A percentile compares a stretch with the other conserved stretches of the same genome.
These are phyloP conservation scores for Magnaporthales sp. DNA, from an alignment of 2,329 filamentous ascomycete genomes.

Conservation along the genomic window DNA sequence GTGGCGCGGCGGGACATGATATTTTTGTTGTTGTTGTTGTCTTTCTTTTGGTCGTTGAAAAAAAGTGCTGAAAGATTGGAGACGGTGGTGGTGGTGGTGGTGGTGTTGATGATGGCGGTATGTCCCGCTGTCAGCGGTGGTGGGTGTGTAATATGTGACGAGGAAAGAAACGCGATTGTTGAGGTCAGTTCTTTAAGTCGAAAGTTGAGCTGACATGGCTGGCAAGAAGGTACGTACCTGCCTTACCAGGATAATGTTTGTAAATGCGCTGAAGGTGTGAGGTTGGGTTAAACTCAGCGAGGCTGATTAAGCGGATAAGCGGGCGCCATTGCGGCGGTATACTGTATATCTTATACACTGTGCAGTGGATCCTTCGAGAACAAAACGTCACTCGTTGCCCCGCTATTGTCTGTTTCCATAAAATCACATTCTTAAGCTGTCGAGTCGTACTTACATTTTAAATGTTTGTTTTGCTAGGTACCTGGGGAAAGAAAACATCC, in stretches of 20 bases:
- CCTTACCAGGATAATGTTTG: neutral
- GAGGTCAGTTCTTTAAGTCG: neutral
- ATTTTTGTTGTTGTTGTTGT: neutral
- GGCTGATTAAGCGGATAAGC: neutral
- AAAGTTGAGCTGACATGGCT: neutral
- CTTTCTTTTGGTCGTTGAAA: neutral
- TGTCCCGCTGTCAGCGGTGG: neutral
- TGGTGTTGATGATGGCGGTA: neutral
- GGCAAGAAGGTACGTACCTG: neutral
- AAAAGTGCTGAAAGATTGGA: neutral
- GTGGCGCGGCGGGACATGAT: neutral
- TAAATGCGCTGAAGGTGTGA: neutral
- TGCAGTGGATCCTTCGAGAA: slow-evolving; percentile 1
- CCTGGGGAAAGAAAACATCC: slow-evolving; percentile 3
- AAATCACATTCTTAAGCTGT: neutral
- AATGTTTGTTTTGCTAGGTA: neutral
- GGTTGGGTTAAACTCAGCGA: neutral
- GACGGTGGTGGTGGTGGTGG: neutral
- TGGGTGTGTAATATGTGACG: neutral
- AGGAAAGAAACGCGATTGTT: neutral
- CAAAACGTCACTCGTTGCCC: neutral
- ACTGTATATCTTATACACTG: neutral
- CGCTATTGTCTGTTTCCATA: neutral
- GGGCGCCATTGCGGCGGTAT: neutral
- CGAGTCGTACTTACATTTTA: neutral